A percentile compares a stretch with the other conserved stretches of the same genome.
Evolutionary conservation across 129 eudicot genomes (phyloP).

Genomic region (Ambrosia artemisiifolia): DNA sequence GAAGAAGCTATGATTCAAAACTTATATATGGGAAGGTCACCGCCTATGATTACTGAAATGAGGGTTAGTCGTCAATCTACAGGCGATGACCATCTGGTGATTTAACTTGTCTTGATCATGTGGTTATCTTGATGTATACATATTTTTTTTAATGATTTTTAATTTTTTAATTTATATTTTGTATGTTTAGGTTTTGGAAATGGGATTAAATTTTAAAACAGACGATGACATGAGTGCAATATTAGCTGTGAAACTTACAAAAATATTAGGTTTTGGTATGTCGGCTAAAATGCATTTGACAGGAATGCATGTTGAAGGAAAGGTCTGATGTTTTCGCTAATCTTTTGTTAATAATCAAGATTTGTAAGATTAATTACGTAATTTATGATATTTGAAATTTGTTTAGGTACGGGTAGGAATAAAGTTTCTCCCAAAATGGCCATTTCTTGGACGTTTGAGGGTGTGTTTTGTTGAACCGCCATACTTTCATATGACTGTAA

Average conservation of each 20-base stretch:
- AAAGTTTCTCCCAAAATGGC: slow-evolving; percentile 74
- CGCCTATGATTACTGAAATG: slow-evolving; percentile 87
- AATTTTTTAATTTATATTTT: not conserved
- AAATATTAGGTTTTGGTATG: slow-evolving; percentile 83
- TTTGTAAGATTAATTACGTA: not conserved
- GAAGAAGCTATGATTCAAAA: slow-evolving; percentile 57
- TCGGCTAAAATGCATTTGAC: slow-evolving; percentile 74
- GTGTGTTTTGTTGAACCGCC: slow-evolving; percentile 94
- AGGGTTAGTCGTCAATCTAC: slow-evolving; percentile 72
- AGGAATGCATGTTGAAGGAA: slow-evolving; percentile 96
- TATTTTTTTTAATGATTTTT: not conserved
- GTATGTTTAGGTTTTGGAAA: slow-evolving; percentile 62
- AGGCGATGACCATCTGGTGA: slow-evolving; percentile 89
- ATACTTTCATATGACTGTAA: slow-evolving; percentile 91
- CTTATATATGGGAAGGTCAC: slow-evolving; percentile 86
- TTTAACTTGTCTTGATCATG: not conserved
- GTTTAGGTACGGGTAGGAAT: slow-evolving; percentile 80
- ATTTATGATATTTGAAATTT: not conserved
- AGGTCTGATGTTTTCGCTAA: slow-evolving; percentile 40
- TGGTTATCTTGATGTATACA: not conserved
- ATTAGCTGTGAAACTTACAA: slow-evolving; percentile 67
- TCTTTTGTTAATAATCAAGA: not conserved
- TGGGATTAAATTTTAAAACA: slow-evolving; percentile 82
- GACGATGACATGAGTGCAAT: slow-evolving; percentile 95
- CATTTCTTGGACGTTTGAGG: slow-evolving; percentile 82